These are phyloP conservation scores for Sarcomyxa edulis DNA, from an alignment of 768 basidiomycete species.

Conservation along the genomic window DNA sequence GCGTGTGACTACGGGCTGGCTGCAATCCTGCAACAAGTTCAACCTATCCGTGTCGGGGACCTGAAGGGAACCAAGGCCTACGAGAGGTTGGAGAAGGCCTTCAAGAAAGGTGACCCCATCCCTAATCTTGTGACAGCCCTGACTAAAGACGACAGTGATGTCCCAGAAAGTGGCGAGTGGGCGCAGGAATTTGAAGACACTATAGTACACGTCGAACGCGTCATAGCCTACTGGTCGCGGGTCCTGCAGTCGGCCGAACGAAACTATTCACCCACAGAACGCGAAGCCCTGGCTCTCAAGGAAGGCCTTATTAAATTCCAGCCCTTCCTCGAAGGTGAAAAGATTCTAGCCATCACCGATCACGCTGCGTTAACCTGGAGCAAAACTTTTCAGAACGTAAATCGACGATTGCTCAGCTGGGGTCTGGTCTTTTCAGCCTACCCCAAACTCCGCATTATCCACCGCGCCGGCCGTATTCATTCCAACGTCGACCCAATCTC, in stretches of 20 bases:
- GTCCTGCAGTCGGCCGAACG: slow-evolving; percentile 18
- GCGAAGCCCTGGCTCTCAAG: slow-evolving; percentile 22
- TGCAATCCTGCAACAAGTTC: slow-evolving; percentile 26
- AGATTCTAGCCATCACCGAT: slow-evolving; percentile 17
- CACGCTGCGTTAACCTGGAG: slow-evolving; percentile 20
- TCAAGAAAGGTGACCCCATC: slow-evolving; percentile 10
- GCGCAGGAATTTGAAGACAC: slow-evolving; percentile 16
- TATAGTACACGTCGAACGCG: slow-evolving; percentile 19
- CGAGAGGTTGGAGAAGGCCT: slow-evolving; percentile 16
- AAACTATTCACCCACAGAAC: slow-evolving; percentile 25
- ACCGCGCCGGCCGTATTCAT: slow-evolving; percentile 24
- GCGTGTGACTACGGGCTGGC: slow-evolving; percentile 24
- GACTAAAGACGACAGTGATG: slow-evolving; percentile 14
- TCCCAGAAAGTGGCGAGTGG: slow-evolving; percentile 15
- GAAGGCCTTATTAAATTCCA: slow-evolving; percentile 27
- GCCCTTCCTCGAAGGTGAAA: slow-evolving; percentile 28
- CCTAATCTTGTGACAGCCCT: slow-evolving; percentile 16
- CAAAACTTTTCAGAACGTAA: slow-evolving; percentile 16
- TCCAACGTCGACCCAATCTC: slow-evolving; percentile 25
- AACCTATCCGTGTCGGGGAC: slow-evolving; percentile 19
- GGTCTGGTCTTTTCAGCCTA: slow-evolving; percentile 26
- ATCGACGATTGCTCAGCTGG: slow-evolving; percentile 21
- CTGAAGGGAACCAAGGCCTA: slow-evolving; percentile 21
- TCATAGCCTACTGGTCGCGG: slow-evolving; percentile 24
- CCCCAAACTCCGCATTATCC: slow-evolving; percentile 22